phyloP scores from a whole-genome alignment of 768 basidiomycete genomes.

The Mycena pura region DNA sequence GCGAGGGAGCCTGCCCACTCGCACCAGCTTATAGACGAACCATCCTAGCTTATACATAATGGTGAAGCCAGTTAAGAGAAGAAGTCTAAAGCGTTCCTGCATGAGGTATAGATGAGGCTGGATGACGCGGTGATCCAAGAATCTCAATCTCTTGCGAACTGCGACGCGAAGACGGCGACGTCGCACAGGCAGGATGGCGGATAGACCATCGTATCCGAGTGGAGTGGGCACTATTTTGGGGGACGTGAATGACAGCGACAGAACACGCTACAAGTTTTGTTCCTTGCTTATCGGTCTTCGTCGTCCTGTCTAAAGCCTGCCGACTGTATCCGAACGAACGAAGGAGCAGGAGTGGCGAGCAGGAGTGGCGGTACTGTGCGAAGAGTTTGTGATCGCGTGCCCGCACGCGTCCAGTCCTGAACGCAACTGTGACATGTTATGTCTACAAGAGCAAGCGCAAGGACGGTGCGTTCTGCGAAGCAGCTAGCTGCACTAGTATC shows the following conservation, averaged over 20 bases:
- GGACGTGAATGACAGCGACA: not conserved
- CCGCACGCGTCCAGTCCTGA: no score
- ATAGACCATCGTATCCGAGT: not conserved
- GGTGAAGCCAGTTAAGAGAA: slow-evolving; percentile 21
- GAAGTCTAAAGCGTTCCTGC: slow-evolving; percentile 11
- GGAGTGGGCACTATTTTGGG: not conserved
- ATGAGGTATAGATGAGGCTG: slow-evolving; percentile 15
- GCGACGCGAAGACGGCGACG: not conserved
- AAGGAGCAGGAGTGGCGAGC: no score
- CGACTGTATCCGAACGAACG: no score
- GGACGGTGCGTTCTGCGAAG: no score
- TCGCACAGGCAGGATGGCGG: not conserved
- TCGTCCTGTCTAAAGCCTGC: no score
- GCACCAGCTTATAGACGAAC: slow-evolving; percentile 22
- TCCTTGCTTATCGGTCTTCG: not conserved
- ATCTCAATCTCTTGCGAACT: not conserved
- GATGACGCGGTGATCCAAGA: not conserved
- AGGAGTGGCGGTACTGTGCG: no score
- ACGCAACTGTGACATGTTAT: no score
- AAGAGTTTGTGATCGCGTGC: no score
- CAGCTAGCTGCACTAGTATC: no score
- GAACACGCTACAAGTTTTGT: not conserved
- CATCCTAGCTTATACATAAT: slow-evolving; percentile 21
- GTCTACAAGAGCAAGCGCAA: no score
- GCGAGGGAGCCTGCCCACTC: not conserved